Conservation (phyloP, 306 rosid species). For the Castanospermum australe region DNA sequence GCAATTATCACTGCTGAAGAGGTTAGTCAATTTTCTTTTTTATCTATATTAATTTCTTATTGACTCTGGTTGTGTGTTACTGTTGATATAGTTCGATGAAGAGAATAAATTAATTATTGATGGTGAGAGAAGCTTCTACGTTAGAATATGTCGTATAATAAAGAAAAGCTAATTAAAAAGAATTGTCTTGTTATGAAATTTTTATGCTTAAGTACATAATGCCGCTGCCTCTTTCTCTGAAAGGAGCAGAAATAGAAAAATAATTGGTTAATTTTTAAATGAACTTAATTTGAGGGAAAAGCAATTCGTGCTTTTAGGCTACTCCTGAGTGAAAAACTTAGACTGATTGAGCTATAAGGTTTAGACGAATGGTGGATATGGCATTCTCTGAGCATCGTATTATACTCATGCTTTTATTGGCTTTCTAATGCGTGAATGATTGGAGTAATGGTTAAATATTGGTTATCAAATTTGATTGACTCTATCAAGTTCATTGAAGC, state of each 20-base stretch:
- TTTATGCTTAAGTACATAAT: not conserved
- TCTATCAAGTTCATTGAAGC: not conserved
- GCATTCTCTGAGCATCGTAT: too few species aligned
- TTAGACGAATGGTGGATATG: not conserved
- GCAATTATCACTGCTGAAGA: constrained; percentile 80
- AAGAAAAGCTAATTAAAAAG: not conserved
- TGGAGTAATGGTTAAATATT: not conserved
- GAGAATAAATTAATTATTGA: not conserved
- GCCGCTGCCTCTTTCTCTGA: not conserved
- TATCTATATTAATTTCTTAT: not conserved
- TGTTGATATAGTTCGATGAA: not conserved
- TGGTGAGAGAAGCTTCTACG: not conserved
- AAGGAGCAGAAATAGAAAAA: too few species aligned
- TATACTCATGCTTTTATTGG: not conserved
- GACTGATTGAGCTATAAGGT: too few species aligned
- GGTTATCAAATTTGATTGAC: not conserved
- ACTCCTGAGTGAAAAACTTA: too few species aligned
- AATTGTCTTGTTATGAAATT: not conserved
- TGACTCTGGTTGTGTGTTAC: not conserved
- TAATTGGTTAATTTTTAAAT: too few species aligned
- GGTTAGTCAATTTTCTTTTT: constrained; percentile 40
- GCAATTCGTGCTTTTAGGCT: not conserved
- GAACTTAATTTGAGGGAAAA: not conserved
- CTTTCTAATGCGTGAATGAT: not conserved
- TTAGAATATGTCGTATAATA: not conserved